Conservation (phyloP, 1,284 basidiomycete genomes). For the Chondrostereum purpureum region DNA sequence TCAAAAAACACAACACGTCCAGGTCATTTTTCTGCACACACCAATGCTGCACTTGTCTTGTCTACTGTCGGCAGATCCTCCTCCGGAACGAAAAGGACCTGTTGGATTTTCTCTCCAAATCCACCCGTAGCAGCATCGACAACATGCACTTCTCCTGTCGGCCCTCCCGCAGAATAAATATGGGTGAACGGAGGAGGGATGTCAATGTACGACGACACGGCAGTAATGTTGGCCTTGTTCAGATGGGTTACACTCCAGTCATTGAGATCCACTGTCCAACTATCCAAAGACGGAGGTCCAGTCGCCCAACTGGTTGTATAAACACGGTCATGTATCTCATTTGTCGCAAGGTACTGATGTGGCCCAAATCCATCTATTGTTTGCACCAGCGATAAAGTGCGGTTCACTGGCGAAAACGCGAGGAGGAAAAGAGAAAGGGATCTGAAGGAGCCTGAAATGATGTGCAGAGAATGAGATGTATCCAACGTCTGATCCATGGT, state of each 20-base stretch:
- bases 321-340: slow-evolving; percentile 23
- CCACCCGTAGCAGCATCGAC: slow-evolving; percentile 27
- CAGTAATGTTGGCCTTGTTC: slow-evolving; percentile 38
- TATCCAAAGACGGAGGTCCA: slow-evolving; percentile 35
- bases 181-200: slow-evolving; percentile 38
- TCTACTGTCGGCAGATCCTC: slow-evolving; percentile 34
- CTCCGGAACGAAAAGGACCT: slow-evolving; percentile 37
- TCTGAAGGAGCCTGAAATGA: slow-evolving; percentile 42
- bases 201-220: slow-evolving; percentile 43
- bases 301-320: slow-evolving; percentile 43
- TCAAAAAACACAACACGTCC: too few relatives aligned
- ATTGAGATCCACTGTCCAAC: slow-evolving; percentile 30
- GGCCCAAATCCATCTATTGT: slow-evolving; percentile 37
- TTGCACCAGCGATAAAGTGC: slow-evolving; percentile 32
- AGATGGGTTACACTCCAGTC: slow-evolving; percentile 30
- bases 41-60: slow-evolving; percentile 40
- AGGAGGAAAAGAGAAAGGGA: slow-evolving; percentile 41
- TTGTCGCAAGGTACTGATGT: slow-evolving; percentile 39
- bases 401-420: slow-evolving; percentile 34
- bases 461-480: too few relatives aligned
- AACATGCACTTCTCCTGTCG: slow-evolving; percentile 38
- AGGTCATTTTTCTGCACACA: too few relatives aligned
- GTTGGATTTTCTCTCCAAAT: slow-evolving; percentile 34
- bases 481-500: too few relatives aligned
- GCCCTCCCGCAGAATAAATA: slow-evolving; percentile 41